These are phyloP conservation scores for Cladosporium colombiae DNA, from an alignment of 2,329 filamentous ascomycete genomes.

Conservation along the genomic window DNA sequence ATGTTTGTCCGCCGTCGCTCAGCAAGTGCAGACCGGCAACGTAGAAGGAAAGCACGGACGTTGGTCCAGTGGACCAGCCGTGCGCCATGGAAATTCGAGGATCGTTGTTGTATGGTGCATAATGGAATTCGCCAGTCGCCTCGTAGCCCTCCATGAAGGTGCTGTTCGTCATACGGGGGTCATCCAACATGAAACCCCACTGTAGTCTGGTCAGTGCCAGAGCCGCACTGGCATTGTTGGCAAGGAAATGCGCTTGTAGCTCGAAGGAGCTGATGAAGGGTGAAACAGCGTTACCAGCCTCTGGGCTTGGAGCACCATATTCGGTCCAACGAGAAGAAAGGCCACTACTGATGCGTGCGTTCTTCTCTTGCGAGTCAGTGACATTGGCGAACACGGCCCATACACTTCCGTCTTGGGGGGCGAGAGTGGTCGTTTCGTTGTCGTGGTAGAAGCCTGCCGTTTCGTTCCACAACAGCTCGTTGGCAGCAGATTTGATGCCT, in stretches of 20 bases:
- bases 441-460: constrained; percentile 40
- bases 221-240: constrained; percentile 40
- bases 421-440: constrained; percentile 41
- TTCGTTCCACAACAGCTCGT: constrained; percentile 28
- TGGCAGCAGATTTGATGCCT: constrained; percentile 48
- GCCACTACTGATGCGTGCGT: constrained; percentile 38
- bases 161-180: constrained; percentile 45
- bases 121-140: constrained; percentile 49
- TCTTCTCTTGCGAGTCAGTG: constrained; percentile 32
- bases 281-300: constrained; percentile 43
- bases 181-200: constrained; percentile 46
- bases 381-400: constrained; percentile 43
- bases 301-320: constrained; percentile 49
- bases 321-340: constrained; percentile 46
- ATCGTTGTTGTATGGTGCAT: constrained; percentile 30
- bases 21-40: constrained; percentile 45
- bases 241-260: constrained; percentile 45
- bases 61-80: constrained; percentile 42
- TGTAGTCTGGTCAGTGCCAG: constrained; percentile 46
- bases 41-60: constrained; percentile 45
- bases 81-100: constrained; percentile 28
- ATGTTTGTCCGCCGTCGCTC: constrained; percentile 24
- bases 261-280: constrained; percentile 49
- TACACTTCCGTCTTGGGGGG: constrained; percentile 57
- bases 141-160: constrained; percentile 48